These are phyloP conservation scores for Bryum argenteum DNA, from an alignment of 225 moss, liverwort and hornwort genomes.

Conservation along the genomic window DNA sequence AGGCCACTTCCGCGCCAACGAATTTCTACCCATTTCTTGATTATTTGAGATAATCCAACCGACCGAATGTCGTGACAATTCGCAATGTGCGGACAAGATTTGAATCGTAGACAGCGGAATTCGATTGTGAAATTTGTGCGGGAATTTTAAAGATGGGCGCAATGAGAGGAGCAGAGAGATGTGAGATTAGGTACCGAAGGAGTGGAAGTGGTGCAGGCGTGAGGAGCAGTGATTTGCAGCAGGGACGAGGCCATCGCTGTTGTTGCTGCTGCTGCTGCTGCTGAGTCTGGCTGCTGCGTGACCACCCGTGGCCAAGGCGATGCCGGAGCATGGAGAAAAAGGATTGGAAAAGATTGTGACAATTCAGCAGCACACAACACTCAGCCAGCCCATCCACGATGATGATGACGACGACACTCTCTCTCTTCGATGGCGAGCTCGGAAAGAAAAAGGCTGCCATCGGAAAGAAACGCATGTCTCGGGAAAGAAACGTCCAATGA, in stretches of 20 bases:
- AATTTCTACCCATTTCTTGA: too few relatives aligned
- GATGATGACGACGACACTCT: constrained; percentile 1
- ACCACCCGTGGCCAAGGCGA: constrained; percentile 13
- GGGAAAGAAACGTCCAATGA: not conserved
- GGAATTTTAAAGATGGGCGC: not conserved
- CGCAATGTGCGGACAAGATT: too few relatives aligned
- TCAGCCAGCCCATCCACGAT: constrained; percentile 12
- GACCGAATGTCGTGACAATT: too few relatives aligned
- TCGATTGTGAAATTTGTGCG: not conserved
- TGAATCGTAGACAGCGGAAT: not conserved
- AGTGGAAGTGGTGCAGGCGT: constrained; percentile 13
- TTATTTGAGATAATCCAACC: too few relatives aligned
- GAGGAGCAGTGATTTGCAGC: constrained; percentile 27
- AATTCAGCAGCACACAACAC: constrained; percentile 23
- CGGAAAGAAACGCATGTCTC: not conserved
- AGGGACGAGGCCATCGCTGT: constrained; percentile 35
- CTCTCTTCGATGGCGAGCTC: not conserved
- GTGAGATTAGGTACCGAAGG: constrained; percentile 30
- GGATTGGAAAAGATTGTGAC: constrained; percentile 32
- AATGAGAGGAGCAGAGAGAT: not conserved
- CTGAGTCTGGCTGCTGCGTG: not conserved
- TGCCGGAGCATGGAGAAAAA: constrained; percentile 19
- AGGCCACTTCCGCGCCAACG: too few relatives aligned
- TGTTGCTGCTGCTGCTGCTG: not conserved
- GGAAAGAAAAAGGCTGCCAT: not conserved